These are phyloP conservation scores for Dipteronia sinensis DNA, from an alignment of 345 rosid species.

Conservation along the genomic window DNA sequence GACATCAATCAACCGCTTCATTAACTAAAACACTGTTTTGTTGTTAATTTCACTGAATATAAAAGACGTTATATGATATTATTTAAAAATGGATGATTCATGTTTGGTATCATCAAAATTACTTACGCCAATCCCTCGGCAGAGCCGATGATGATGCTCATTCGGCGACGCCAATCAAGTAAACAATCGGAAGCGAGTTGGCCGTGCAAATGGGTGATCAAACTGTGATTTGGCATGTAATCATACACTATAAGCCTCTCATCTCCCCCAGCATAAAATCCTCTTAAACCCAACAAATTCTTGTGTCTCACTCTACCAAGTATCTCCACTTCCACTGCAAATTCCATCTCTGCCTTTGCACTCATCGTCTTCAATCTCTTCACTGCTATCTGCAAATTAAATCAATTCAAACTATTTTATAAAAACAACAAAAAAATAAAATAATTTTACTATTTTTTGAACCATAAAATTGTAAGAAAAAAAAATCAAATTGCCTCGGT, in stretches of 20 bases:
- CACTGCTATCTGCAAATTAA: conserved; percentile 58
- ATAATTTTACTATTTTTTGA: background rate
- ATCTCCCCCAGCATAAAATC: conserved; percentile 66
- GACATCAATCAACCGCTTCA: background rate
- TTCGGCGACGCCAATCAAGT: conserved; percentile 62
- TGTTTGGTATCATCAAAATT: no score
- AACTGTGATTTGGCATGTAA: conserved; percentile 74
- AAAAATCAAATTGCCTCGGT: conserved; percentile 34
- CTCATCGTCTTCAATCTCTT: conserved; percentile 66
- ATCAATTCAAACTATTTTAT: background rate
- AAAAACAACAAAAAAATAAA: background rate
- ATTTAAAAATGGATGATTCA: no score
- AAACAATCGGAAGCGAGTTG: conserved; percentile 54
- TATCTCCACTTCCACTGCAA: conserved; percentile 74
- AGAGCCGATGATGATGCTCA: conserved; percentile 55
- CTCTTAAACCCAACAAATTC: conserved; percentile 61
- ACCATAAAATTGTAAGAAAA: background rate
- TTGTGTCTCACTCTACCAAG: conserved; percentile 71
- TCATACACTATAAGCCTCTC: conserved; percentile 72
- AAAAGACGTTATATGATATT: no score
- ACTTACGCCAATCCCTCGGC: conserved; percentile 67
- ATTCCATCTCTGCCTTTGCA: conserved; percentile 72
- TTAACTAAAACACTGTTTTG: no score
- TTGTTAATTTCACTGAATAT: background rate
- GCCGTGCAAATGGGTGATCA: conserved; percentile 67